Evolutionary conservation across 352 stramenopile genomes (phyloP).

Genomic region (Globisporangium orthogonon): DNA sequence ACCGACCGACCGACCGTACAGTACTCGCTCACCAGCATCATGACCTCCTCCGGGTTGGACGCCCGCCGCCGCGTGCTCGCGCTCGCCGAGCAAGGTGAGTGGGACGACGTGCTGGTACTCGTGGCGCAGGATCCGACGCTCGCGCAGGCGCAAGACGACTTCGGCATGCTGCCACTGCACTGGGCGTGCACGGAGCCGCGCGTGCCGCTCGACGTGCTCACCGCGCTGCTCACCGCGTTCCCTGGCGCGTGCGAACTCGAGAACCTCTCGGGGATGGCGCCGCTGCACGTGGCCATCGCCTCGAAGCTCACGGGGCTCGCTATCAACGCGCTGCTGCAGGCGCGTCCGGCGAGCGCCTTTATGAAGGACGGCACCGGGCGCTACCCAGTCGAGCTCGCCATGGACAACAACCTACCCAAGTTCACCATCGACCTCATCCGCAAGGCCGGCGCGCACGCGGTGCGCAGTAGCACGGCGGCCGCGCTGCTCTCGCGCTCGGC

Average conservation of each 20-base stretch:
- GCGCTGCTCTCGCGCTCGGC: constrained; percentile 19
- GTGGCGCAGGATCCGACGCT: constrained; percentile 29
- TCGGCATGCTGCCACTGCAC: constrained; percentile 80
- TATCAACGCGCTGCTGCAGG: constrained; percentile 44
- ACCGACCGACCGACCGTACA: too few species aligned
- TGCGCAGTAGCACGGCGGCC: constrained; percentile 25
- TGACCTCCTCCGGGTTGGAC: constrained; percentile 5
- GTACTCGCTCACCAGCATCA: too few species aligned
- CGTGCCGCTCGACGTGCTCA: constrained; percentile 39
- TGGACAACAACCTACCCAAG: constrained; percentile 51
- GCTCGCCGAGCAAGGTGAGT: constrained; percentile 64
- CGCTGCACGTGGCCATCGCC: constrained; percentile 75
- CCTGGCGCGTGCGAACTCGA: constrained; percentile 48
- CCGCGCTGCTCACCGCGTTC: constrained; percentile 41
- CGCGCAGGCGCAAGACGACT: constrained; percentile 68
- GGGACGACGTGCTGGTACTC: constrained; percentile 40
- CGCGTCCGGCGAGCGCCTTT: constrained; percentile 23
- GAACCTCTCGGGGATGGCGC: constrained; percentile 76
- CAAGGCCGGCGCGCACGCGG: constrained; percentile 36
- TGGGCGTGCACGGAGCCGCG: constrained; percentile 71
- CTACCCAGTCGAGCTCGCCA: constrained; percentile 61
- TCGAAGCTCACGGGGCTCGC: constrained; percentile 55
- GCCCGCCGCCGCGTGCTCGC: constrained; percentile 39
- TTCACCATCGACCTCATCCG: constrained; percentile 69
- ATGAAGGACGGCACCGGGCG: constrained; percentile 44